These are phyloP conservation scores for Rubia tinctorum DNA, from an alignment of 305 asterid genomes.

Conservation along the genomic window DNA sequence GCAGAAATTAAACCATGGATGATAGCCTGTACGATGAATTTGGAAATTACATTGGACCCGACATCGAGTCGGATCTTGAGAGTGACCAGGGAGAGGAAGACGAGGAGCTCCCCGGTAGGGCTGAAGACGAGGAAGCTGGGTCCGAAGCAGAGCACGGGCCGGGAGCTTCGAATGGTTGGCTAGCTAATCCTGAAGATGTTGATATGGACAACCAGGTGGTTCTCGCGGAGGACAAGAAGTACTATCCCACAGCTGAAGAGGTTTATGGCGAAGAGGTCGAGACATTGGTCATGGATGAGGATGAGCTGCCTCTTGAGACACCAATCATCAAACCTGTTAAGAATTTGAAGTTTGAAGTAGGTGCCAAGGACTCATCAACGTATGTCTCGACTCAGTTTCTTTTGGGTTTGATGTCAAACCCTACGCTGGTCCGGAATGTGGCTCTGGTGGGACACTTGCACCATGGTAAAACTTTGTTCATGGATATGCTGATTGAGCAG, in stretches of 20 bases:
- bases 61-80: conserved; percentile 90
- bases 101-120: conserved; percentile 69
- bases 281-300: conserved; percentile 97
- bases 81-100: conserved; percentile 89
- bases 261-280: conserved; percentile 98
- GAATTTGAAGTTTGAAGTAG: conserved; percentile 91
- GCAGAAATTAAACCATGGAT: conserved; percentile 55
- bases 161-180: conserved; percentile 84
- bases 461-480: conserved; percentile 82
- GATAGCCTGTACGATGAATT: conserved; percentile 93
- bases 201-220: conserved; percentile 94
- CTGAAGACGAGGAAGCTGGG: conserved; percentile 53
- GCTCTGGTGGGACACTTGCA: conserved; percentile 91
- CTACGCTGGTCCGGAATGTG: conserved; percentile 76
- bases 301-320: conserved; percentile 84
- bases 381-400: conserved; percentile 91
- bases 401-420: conserved; percentile 94
- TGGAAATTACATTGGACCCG: conserved; percentile 99
- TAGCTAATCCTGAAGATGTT: conserved; percentile 59
- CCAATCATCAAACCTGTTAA: conserved; percentile 89
- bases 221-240: conserved; percentile 93
- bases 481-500: conserved; percentile 99
- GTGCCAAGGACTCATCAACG: conserved; percentile 89
- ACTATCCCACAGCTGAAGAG: conserved; percentile 97
- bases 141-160: conserved; percentile 74